Base-by-base conservation (phyloP, 129 eudicot genomes). In the Artemisia tridentata region DNA sequence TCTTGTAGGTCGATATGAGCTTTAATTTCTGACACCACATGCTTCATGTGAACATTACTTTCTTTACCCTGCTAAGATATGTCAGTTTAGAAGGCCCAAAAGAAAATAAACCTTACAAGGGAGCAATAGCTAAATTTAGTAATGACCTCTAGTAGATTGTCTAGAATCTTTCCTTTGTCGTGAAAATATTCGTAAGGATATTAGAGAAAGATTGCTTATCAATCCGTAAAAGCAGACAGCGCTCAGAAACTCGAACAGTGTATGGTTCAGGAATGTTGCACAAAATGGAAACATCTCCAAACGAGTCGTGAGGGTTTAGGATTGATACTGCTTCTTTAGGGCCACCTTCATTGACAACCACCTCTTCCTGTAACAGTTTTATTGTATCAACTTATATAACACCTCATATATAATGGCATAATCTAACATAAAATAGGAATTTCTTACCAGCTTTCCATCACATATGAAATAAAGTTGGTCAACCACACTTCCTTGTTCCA, bases 1-100 rank as follows among this genome's bases (percentile, higher is more conserved):
- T 92, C 98, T 73, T 92, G 95, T 69, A 86, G 83, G 13, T 79
- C 88, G 15, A 92, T 84, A 80, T 92, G 96, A 56, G 75, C 74
- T 53, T 88, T 79, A 68, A 93, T 87, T 72, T 87, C 99, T 47
- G 88, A 72, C 75, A 89, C 96, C 74, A 89, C 66, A 80, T 85
- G 87, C 82, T 85, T 89, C 85, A 90, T 57, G 11, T 80, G 84
- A 71, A 69, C 73, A 63, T 87, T 79, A 51, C 79, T 75, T 68
- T 82, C 90, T 76, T 87, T 87, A 16, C 84, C 96, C 99, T 93
- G 78, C 27, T 65, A 80, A 3, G 49, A 70, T 69, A 60, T 62
- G 47, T 53, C 58, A 78, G 52, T 48, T 68, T 63, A 20, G 31
- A 3, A 38, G 11, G 45, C 45, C 23, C 2, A 17, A 5, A 5